Conservation (phyloP, 2,329 filamentous ascomycete species). For the Pyricularia pennisetigena region DNA sequence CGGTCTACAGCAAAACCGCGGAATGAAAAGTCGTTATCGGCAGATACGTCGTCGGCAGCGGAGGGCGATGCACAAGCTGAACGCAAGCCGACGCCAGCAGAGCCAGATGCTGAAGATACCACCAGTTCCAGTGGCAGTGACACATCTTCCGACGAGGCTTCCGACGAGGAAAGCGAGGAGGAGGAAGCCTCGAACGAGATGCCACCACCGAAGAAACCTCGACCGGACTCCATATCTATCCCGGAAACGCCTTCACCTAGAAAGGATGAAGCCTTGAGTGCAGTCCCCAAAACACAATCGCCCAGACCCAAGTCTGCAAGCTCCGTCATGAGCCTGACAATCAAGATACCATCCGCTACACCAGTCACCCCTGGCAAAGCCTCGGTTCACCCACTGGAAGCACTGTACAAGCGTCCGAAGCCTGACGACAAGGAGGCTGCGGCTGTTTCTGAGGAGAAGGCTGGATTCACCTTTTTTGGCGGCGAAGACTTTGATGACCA, state of each 20-base stretch:
- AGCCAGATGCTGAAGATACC: slow-evolving; percentile 3
- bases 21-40: slow-evolving; percentile 13
- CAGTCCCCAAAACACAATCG: slow-evolving; percentile 18
- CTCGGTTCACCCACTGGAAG: slow-evolving; percentile 77
- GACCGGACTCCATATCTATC: not conserved
- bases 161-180: slow-evolving; percentile 15
- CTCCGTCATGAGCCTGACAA: slow-evolving; percentile 39
- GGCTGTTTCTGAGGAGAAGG: slow-evolving; percentile 37
- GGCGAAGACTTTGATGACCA: slow-evolving; percentile 34
- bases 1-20: slow-evolving; percentile 10
- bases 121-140: slow-evolving; percentile 1
- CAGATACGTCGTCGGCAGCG: slow-evolving; percentile 9
- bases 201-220: not conserved
- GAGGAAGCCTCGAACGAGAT: slow-evolving; percentile 15
- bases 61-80: not conserved
- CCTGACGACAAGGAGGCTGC: slow-evolving; percentile 22
- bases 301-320: slow-evolving; percentile 38
- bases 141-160: slow-evolving; percentile 12
- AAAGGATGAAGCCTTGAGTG: slow-evolving; percentile 2
- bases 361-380: slow-evolving; percentile 30
- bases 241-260: not conserved
- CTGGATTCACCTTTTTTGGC: slow-evolving; percentile 69
- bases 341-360: slow-evolving; percentile 37
- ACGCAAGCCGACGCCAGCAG: not conserved
- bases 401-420: slow-evolving; percentile 72